These are phyloP conservation scores for Russula sp. DNA, from an alignment of 768 basidiomycete genomes.

Conservation along the genomic window DNA sequence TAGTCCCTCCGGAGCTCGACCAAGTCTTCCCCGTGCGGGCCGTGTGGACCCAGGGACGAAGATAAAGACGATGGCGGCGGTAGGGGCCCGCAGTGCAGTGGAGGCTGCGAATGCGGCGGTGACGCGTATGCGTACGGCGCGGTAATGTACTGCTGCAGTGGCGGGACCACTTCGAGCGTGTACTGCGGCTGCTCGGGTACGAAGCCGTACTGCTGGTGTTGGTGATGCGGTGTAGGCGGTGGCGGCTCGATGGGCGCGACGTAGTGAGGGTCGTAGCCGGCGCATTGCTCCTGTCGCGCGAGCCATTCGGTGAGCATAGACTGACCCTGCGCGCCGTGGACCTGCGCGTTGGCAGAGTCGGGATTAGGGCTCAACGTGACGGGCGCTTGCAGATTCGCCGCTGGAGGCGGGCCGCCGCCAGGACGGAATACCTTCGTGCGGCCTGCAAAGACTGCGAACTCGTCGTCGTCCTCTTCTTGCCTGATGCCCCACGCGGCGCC, in stretches of 20 bases:
- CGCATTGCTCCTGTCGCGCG: constrained; percentile 3
- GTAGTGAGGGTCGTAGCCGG: constrained; percentile 11
- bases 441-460: constrained; percentile 64
- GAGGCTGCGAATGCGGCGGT: not conserved
- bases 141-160: constrained; percentile 6
- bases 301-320: constrained; percentile 18
- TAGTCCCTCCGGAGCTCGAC: constrained; percentile 2
- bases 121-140: constrained; percentile 1
- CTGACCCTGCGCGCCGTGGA: not conserved
- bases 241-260: constrained; percentile 3
- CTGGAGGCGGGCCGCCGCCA: constrained; percentile 30
- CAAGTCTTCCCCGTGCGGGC: constrained; percentile 1
- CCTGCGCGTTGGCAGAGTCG: not conserved
- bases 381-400: not conserved
- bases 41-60: not conserved
- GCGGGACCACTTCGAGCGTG: constrained; percentile 1
- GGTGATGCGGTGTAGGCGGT: not conserved
- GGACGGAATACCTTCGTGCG: constrained; percentile 55
- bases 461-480: constrained; percentile 53
- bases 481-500: constrained; percentile 49
- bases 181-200: constrained; percentile 15
- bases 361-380: not conserved
- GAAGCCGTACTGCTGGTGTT: constrained; percentile 14
- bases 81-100: not conserved
- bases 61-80: not conserved